A percentile compares a stretch with the other conserved stretches of the same genome.
phyloP scores from a whole-genome alignment of 345 rosid species.

The Salix arbutifolia region DNA sequence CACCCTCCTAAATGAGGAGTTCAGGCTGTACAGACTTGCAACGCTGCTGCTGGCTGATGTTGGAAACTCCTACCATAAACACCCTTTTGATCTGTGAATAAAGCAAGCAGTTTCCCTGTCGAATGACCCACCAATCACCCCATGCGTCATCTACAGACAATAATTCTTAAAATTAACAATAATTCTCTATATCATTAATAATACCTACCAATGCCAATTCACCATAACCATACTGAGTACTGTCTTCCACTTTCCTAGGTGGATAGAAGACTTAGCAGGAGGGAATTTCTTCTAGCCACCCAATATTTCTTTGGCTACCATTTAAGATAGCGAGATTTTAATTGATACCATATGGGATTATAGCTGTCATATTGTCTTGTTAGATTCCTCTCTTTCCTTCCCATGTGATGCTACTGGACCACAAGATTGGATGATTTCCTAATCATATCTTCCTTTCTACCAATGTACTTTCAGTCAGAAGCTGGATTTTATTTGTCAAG shows the following conservation, averaged over 20 bases:
- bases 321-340: neutral
- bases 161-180: neutral
- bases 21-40: neutral
- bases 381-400: neutral
- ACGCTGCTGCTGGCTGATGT: neutral
- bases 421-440: constrained; percentile 5
- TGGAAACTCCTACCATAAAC: neutral
- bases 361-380: constrained; percentile 23
- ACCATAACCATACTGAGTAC: neutral
- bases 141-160: neutral
- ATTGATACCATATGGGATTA: neutral
- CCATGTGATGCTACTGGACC: constrained; percentile 26
- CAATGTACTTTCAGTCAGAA: neutral
- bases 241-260: neutral
- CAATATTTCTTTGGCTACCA: neutral
- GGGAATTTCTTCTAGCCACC: constrained; percentile 21
- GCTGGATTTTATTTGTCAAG: neutral
- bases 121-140: neutral
- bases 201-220: too few species aligned
- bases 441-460: neutral
- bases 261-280: constrained; percentile 10
- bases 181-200: neutral
- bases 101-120: neutral
- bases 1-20: neutral
- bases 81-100: neutral